Conservation (phyloP, 192 early-diverging fungal species). For the Gryganskiella cystojenkinii region DNA sequence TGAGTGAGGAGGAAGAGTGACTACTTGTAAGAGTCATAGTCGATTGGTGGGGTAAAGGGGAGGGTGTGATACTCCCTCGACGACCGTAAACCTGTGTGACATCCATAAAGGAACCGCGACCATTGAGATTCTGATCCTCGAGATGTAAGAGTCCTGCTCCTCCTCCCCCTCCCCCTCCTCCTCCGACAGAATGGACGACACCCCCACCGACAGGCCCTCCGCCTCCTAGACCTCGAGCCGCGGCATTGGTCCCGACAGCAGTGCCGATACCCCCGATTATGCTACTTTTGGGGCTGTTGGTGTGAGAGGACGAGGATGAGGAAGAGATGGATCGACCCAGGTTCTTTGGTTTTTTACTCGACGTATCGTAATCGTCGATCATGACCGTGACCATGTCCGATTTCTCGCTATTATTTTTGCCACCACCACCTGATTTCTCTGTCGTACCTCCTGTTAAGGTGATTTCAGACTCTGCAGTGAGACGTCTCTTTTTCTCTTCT, state of each 20-base stretch:
- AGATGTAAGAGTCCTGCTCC: too few relatives aligned
- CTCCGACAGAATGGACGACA: conserved; percentile 7
- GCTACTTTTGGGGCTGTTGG: conserved; percentile 5
- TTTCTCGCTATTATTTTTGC: not conserved
- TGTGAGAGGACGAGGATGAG: not conserved
- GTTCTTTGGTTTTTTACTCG: not conserved
- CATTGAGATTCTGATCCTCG: conserved; percentile 1
- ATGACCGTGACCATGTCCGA: not conserved
- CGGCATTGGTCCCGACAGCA: not conserved
- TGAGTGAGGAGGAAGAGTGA: not conserved
- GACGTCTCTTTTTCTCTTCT: conserved; percentile 22
- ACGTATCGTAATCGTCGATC: conserved; percentile 17
- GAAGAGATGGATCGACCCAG: not conserved
- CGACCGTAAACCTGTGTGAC: conserved; percentile 8
- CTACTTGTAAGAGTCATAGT: not conserved
- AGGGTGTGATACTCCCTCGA: conserved; percentile 9
- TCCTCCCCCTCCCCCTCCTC: too few relatives aligned
- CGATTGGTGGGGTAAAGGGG: not conserved
- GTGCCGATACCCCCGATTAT: conserved; percentile 32
- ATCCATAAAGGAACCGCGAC: conserved; percentile 16
- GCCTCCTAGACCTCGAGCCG: too few relatives aligned
- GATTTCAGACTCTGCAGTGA: not conserved
- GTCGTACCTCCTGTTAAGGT: not conserved
- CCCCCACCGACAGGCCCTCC: conserved; percentile 20
- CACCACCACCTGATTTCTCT: not conserved